A percentile compares a stretch with the other conserved stretches of the same genome.
Conservation (phyloP, 345 rosid genomes). For the Linum lewisii region DNA sequence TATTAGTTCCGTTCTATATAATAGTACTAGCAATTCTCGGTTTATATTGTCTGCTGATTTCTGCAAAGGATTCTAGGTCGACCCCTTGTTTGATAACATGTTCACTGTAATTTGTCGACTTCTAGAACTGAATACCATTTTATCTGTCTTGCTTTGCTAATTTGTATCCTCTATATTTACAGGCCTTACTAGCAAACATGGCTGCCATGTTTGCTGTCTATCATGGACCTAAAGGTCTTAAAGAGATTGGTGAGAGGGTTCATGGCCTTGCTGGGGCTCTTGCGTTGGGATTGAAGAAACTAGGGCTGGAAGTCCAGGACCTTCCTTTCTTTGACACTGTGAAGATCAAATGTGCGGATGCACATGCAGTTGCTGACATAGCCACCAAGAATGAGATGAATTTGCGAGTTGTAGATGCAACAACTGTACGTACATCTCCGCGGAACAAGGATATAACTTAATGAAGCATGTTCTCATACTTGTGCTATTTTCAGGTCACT, state of each 20-base stretch:
- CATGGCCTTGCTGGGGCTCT: slow-evolving; percentile 94
- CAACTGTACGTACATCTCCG: slow-evolving; percentile 48
- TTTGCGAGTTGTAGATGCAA: slow-evolving; percentile 69
- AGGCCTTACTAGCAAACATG: slow-evolving; percentile 99
- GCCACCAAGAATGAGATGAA: slow-evolving; percentile 67
- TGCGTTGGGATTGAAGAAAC: slow-evolving; percentile 80
- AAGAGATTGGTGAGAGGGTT: slow-evolving; percentile 70
- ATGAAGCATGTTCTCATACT: slow-evolving; percentile 12
- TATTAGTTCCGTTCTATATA: background rate
- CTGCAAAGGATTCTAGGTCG: background rate
- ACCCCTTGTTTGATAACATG: background rate
- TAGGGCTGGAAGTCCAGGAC: slow-evolving; percentile 77
- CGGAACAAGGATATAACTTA: slow-evolving; percentile 1
- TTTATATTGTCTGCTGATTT: slow-evolving; percentile 8
- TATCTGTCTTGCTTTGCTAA: slow-evolving; percentile 8
- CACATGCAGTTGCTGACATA: slow-evolving; percentile 66
- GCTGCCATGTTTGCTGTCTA: slow-evolving; percentile 96
- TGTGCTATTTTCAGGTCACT: slow-evolving; percentile 50
- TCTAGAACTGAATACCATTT: background rate
- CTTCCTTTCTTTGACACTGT: slow-evolving; percentile 94
- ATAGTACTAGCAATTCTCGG: slow-evolving; percentile 3
- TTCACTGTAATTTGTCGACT: background rate
- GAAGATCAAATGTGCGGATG: slow-evolving; percentile 74
- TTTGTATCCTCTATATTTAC: slow-evolving; percentile 11
- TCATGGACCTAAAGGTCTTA: slow-evolving; percentile 92